Base-by-base conservation (phyloP, 805 yeast species). In the Kregervanrija delftensis region DNA sequence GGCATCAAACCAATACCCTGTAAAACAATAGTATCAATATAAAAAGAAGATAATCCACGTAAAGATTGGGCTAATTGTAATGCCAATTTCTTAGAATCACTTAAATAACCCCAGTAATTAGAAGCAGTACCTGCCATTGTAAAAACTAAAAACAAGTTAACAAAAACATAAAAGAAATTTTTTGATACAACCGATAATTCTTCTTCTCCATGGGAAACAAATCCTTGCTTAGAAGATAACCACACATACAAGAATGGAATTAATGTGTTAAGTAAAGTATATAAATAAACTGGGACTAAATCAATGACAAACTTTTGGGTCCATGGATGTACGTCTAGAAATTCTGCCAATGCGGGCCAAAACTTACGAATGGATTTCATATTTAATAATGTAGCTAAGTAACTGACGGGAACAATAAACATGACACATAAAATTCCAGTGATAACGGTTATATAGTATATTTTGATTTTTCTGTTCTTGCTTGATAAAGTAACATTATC, bases 61-160 rank as follows among this genome's bases (percentile, higher is more conserved):
- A 91, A 71, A 0, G 96, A 84, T 33, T 81, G 77, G 0, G 98
- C 97, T 48, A 91, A 68, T 54, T 86, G 89, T 51, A 80, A 79
- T 0, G 98, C 98, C 45, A 91, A 75, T 60, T 86, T 81, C 1
- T 95, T 85, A 1, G 97, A 88, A 58, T 93, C 98, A 59, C 87
- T 85, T 42, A 90, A 69, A 49, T 80, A 79, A 37, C 84, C 82
- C 86, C 87, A 81, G 51, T 79, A 79, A 53, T 80, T 79, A 5
- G 93, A 81, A 1, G 93, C 91, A 1, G 96, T 87, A 50, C 96
- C 96, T 8, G 95, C 95, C 56, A 90, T 75, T 1, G 98, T 91
- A 68, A 93, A 93, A 28, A 91, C 96, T 58, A 91, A 70, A 59
- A 91, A 93, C 74, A 93, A 72, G 63, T 91, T 91, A 51, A 91